phyloP scores from a whole-genome alignment of 768 basidiomycete genomes.

The Tulasnella sp. region DNA sequence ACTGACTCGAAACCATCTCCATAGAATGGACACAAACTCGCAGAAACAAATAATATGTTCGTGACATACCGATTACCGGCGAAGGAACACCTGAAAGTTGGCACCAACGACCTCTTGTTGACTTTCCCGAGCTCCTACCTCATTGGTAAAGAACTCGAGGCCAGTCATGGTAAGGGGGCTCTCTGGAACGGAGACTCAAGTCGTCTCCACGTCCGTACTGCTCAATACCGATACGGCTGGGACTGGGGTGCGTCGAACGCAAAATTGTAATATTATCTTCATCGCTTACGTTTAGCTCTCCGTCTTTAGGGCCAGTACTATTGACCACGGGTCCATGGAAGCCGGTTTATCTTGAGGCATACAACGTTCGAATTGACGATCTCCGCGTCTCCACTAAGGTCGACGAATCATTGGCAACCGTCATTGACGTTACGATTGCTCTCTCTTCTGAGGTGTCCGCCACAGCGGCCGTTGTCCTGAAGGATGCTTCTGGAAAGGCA shows the following conservation, averaged over 20 bases:
- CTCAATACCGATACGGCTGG: constrained; percentile 87
- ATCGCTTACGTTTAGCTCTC: background rate
- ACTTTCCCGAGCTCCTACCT: constrained; percentile 72
- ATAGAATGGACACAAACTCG: constrained; percentile 68
- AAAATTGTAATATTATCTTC: background rate
- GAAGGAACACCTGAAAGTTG: constrained; percentile 51
- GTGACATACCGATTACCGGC: constrained; percentile 61
- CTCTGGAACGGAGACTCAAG: constrained; percentile 92
- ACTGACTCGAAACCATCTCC: constrained; percentile 8
- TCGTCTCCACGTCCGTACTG: constrained; percentile 86
- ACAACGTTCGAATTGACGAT: constrained; percentile 59
- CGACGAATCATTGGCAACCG: background rate
- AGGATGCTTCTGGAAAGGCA: constrained; percentile 46
- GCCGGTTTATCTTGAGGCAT: constrained; percentile 68
- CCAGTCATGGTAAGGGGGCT: constrained; percentile 52
- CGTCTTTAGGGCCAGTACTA: constrained; percentile 57
- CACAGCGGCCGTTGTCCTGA: constrained; percentile 49
- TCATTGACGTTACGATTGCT: constrained; percentile 26
- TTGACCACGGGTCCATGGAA: constrained; percentile 90
- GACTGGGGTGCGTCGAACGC: constrained; percentile 61
- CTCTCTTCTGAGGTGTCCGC: constrained; percentile 42
- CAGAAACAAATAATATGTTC: constrained; percentile 79
- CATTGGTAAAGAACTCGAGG: constrained; percentile 71
- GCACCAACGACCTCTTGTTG: constrained; percentile 63
- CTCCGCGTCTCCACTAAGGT: constrained; percentile 46